Evolutionary conservation across 2,329 filamentous ascomycete species (phyloP), one percentile per base, ranked within the genome.

Genomic region (Colletotrichum euphorbiae): DNA sequence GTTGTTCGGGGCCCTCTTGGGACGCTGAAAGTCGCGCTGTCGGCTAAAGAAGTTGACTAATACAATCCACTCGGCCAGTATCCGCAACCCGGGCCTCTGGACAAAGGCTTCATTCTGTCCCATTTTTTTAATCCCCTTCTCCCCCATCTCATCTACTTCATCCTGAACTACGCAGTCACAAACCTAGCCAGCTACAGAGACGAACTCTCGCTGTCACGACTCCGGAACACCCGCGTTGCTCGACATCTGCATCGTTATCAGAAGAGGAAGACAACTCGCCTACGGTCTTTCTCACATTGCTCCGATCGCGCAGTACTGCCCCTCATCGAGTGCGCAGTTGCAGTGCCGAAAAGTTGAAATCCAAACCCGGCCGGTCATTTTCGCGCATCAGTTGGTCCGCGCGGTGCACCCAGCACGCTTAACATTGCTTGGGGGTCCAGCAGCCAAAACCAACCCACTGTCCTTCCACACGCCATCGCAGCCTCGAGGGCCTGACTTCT

Each of bases 1-100:
- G 1, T 65, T 33, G 15, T 40, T 68, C 19, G 60, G 61, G n/a
- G 40, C 40, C 60, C 46, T 38, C 19, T n/a, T 17, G 15, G 54
- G 46, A 31, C 19, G 24, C 52, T 58, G 46, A 52, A 68, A 64
- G 67, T 62, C 43, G 43, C 56, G 62, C 66, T 67, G 66, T 69
- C 62, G 62, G 62, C 52, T 69, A 69, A 69, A 69, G 62, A 67
- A 57, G 33, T 69, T 69, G 67, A 69, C 67, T 69, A 69, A 69
- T 69, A 56, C 50, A 40, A 69, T 62, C 67, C 60, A 61, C 46
- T 70, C 51, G 60, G 68, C 51, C 63, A 59, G 54, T 59, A 64
- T 67, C 65, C 57, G 48, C 54, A 62, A 45, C 52, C 52, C 52
- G 59, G 59, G 38, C 42, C 65, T 62, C 68, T 43, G 55, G 59